These are phyloP conservation scores for Oenanthe javanica DNA, from an alignment of 140 eudicot species.

Conservation along the genomic window DNA sequence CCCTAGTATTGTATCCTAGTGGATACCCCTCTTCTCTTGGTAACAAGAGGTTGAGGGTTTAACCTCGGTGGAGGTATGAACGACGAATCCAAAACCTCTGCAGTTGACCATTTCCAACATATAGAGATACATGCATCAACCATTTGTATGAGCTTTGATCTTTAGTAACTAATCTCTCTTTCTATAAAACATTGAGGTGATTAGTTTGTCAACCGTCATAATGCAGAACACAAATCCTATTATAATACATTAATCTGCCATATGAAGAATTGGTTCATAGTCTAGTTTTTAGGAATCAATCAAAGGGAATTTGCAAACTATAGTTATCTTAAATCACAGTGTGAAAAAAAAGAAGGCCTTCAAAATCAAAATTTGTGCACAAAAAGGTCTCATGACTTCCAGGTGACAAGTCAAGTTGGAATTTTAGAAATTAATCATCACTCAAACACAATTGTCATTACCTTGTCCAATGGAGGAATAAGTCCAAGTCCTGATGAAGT, in stretches of 20 bases:
- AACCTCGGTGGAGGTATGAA: not conserved
- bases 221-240: not conserved
- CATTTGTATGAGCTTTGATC: not conserved
- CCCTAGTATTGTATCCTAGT: not conserved
- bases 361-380: not conserved
- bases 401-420: not conserved
- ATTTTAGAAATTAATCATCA: not conserved
- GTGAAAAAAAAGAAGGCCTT: not conserved
- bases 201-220: not conserved
- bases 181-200: not conserved
- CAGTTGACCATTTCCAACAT: not conserved
- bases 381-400: not conserved
- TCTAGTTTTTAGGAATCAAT: not conserved
- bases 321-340: not conserved
- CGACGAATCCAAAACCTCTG: not conserved
- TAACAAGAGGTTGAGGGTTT: not conserved
- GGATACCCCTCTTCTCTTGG: not conserved
- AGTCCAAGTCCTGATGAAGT: slow-evolving; percentile 62
- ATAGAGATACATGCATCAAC: not conserved
- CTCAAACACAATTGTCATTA: slow-evolving; percentile 10
- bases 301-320: not conserved
- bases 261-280: not conserved
- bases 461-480: slow-evolving; percentile 53
- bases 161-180: not conserved
- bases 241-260: not conserved